Conservation (phyloP, 2,329 filamentous ascomycete genomes). For the Colletotrichum sp. region DNA sequence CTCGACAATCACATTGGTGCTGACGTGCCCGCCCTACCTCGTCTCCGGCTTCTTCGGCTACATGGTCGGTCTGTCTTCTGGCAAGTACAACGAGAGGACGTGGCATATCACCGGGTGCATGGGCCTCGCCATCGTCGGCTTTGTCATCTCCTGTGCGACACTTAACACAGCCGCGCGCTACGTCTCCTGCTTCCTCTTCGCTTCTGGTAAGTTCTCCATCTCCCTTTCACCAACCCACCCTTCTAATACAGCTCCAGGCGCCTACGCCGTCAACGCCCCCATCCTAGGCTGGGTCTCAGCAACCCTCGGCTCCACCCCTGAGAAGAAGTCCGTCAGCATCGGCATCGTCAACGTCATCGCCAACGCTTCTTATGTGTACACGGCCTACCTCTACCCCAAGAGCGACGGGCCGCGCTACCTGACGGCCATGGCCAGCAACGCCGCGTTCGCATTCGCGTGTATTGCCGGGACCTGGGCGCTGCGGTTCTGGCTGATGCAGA, state of each 20-base stretch:
- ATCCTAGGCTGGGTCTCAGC: slow-evolving; percentile 44
- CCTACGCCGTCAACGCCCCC: slow-evolving; percentile 39
- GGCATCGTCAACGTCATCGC: slow-evolving; percentile 48
- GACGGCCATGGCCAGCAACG: slow-evolving; percentile 40
- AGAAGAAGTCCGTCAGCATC: slow-evolving; percentile 48
- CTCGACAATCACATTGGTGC: slow-evolving; percentile 44
- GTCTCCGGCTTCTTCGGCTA: slow-evolving; percentile 47
- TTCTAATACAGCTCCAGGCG: slow-evolving; percentile 22
- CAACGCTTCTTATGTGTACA: slow-evolving; percentile 50
- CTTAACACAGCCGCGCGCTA: slow-evolving; percentile 35
- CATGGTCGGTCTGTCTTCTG: slow-evolving; percentile 45
- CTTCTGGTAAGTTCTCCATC: slow-evolving; percentile 10
- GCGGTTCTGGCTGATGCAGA: slow-evolving; percentile 26
- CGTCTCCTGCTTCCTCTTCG: slow-evolving; percentile 38
- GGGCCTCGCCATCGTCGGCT: slow-evolving; percentile 41
- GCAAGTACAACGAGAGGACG: slow-evolving; percentile 44
- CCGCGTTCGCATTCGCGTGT: slow-evolving; percentile 28
- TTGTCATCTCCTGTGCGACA: slow-evolving; percentile 35
- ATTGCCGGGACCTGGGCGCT: slow-evolving; percentile 29
- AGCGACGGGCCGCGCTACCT: slow-evolving; percentile 44
- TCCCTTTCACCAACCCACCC: not conserved
- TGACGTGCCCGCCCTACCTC: slow-evolving; percentile 53
- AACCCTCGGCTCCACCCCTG: slow-evolving; percentile 45
- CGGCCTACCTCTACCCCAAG: slow-evolving; percentile 47
- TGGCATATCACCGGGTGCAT: slow-evolving; percentile 45